Base-by-base conservation (phyloP, 2,329 filamentous ascomycete species). In the Chalaropsis ovoidea region DNA sequence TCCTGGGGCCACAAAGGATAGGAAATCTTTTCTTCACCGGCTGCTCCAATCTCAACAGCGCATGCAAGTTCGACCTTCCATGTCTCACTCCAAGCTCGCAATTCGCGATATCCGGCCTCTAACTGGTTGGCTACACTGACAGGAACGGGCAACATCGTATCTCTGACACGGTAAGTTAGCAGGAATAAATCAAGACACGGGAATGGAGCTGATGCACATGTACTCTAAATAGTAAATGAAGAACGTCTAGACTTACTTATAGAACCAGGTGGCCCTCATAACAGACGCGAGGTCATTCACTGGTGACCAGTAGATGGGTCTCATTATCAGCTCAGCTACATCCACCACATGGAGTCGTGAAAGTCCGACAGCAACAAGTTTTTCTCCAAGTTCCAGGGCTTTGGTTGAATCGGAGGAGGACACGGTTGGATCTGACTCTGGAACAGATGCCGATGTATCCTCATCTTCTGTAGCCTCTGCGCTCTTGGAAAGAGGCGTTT, bases 271-370 rank as follows among this genome's bases (percentile, higher is more conserved):
- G 0, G 89, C 91, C 69, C 94, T 82, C 66, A 88, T 81, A 1
- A 97, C 91, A 43, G 86, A 80, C 6, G 90, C 87, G 41, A 95
- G 83, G 72, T 97, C 94, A 71, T 95, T 91, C 41, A 97, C 82
- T 7, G 94, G 93, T 19, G 88, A 92, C 94, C 94, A 99, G 73
- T 99, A 99, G 67, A 97, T 96, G 0, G 94, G 94, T 74, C 92
- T 90, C 91, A 99, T 95, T 71, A 89, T 81, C 42, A 95, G 77
- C 64, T 82, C 82, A 24, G 93, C 91, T 70, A 97, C 80, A 67
- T 89, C 86, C 1, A 97, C 93, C 71, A 92, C 83, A 73, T 99
- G 93, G 67, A 99, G 79, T 69, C 91, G 83, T n/a, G 92, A 95
- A 5, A 94, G 80, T 0, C 94, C 94, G 0, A 97, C 93, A 2